Evolutionary conservation across 345 rosid species (phyloP).

Genomic region (Citrus mangshanensis): DNA sequence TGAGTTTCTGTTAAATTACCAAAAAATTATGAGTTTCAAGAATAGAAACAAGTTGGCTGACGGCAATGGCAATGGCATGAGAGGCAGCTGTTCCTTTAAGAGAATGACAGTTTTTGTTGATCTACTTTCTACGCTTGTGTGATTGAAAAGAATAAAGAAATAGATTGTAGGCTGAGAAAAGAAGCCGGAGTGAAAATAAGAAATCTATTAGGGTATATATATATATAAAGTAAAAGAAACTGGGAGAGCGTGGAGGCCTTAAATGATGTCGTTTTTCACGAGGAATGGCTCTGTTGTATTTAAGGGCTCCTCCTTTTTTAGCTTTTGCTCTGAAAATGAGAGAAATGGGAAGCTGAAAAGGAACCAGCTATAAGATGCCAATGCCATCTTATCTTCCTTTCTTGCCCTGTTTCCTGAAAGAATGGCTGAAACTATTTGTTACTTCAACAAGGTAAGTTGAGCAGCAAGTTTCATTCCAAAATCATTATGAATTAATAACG

Average conservation of each 20-base stretch:
- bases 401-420: neutral
- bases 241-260: slow-evolving; percentile 1
- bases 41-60: too few species aligned
- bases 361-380: neutral
- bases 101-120: neutral
- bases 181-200: neutral
- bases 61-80: neutral
- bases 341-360: neutral
- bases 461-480: too few species aligned
- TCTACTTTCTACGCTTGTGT: neutral
- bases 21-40: too few species aligned
- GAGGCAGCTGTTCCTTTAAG: neutral
- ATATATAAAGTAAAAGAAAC: neutral
- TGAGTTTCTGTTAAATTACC: too few species aligned
- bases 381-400: neutral
- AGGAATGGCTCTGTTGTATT: neutral
- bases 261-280: slow-evolving; percentile 9
- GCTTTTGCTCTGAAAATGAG: neutral
- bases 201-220: neutral
- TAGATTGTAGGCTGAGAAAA: neutral
- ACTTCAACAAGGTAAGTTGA: slow-evolving; percentile 5
- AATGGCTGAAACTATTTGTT: slow-evolving; percentile 7
- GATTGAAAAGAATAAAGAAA: neutral
- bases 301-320: neutral
- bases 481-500: too few species aligned